Percentiles rank a stretch among this genome's conserved stretches.
Evolutionary conservation across 257 asterid species (phyloP).

Genomic region (Sherardia arvensis): DNA sequence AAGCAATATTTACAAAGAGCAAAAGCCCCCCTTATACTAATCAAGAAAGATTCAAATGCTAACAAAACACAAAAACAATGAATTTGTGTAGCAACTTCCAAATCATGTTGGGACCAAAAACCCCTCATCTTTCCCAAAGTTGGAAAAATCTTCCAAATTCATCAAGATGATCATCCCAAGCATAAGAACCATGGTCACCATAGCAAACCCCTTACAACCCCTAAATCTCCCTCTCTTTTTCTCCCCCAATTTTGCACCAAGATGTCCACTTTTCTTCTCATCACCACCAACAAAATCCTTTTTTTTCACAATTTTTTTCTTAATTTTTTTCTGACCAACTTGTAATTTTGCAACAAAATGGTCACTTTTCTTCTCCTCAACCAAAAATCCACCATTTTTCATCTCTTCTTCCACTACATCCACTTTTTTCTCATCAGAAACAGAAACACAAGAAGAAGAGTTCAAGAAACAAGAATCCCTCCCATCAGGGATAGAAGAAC

Average conservation of each 20-base stretch:
- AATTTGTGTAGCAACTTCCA: neutral
- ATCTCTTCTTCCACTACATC: neutral
- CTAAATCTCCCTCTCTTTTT: neutral
- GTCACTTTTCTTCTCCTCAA: neutral
- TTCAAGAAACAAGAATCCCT: neutral
- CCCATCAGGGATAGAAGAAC: neutral
- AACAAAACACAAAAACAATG: neutral
- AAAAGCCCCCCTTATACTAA: neutral
- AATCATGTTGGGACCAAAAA: neutral
- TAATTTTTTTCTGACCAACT: neutral
- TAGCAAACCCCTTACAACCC: neutral
- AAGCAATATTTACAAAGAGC: neutral
- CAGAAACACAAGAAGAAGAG: neutral
- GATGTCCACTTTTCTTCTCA: neutral
- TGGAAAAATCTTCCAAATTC: too few relatives aligned
- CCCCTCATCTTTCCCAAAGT: neutral
- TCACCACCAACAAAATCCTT: neutral
- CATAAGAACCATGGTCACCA: neutral
- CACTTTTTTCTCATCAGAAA: neutral
- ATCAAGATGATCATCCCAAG: neutral
- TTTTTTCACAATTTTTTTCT: too few relatives aligned
- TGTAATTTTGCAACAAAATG: neutral
- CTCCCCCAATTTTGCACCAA: neutral
- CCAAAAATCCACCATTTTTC: too few relatives aligned
- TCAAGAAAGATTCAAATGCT: neutral